Evolutionary conservation across 257 asterid genomes (phyloP).

Genomic region (Dorcoceras hygrometricum): DNA sequence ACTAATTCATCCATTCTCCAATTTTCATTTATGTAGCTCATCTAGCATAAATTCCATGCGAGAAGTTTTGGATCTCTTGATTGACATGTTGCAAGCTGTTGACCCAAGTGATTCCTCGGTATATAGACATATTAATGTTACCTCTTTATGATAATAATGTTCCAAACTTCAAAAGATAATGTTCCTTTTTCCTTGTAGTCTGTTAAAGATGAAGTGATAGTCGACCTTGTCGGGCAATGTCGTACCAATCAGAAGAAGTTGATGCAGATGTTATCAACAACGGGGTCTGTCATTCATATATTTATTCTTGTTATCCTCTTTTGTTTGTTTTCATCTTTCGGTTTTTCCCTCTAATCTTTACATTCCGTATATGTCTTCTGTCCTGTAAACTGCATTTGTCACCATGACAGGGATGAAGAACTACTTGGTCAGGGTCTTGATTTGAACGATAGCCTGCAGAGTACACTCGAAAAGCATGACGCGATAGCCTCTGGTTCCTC

Average conservation of each 20-base stretch:
- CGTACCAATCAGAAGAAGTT: slow-evolving; percentile 76
- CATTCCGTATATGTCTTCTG: background rate
- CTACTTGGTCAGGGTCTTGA: slow-evolving; percentile 88
- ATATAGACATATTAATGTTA: slow-evolving; percentile 18
- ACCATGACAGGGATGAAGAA: slow-evolving; percentile 67
- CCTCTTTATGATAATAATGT: slow-evolving; percentile 7
- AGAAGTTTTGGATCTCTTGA: slow-evolving; percentile 61
- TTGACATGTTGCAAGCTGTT: slow-evolving; percentile 83
- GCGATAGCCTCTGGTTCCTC: slow-evolving; percentile 83
- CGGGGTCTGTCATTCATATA: slow-evolving; percentile 40
- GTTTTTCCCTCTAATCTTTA: background rate
- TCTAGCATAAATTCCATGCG: slow-evolving; percentile 58
- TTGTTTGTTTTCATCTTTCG: background rate
- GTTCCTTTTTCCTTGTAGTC: slow-evolving; percentile 39
- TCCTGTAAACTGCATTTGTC: background rate
- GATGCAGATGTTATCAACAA: slow-evolving; percentile 65
- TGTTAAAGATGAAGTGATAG: slow-evolving; percentile 67
- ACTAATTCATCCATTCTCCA: background rate
- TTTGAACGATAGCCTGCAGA: slow-evolving; percentile 71
- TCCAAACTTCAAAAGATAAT: slow-evolving; percentile 7
- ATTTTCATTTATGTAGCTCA: slow-evolving; percentile 38
- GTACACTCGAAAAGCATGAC: slow-evolving; percentile 65
- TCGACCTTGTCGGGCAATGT: slow-evolving; percentile 80
- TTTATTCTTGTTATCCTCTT: background rate
- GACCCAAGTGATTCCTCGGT: slow-evolving; percentile 60